Evolutionary conservation across 108 stramenopile genomes (phyloP), one percentile per base, ranked within the genome.

Genomic region (Aurantiochytrium sp.): DNA sequence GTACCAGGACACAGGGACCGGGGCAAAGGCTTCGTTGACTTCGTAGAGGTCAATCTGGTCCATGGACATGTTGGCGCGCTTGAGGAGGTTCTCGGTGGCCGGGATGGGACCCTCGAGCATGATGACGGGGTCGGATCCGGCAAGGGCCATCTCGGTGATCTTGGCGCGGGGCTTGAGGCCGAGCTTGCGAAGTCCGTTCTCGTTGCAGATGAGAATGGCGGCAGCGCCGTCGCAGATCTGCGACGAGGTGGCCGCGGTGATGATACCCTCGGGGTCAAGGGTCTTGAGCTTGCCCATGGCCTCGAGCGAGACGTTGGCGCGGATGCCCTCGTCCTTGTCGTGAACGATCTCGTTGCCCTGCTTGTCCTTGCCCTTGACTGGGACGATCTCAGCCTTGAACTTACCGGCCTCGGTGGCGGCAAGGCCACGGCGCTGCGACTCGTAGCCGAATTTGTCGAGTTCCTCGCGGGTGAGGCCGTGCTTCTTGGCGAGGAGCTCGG

Each of bases 21-120:
- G 96, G 29, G 99, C 97, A 93, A 98, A 99, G 23, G 99, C 99
- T 93, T 99, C 99, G 90, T 99, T 99, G 93, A 99, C 96, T 95
- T 99, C 99, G 5, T 97, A 60, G 29, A 98, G 93, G 91, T 99
- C 98, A 49, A 98, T 97, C 92, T 98, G 96, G 21, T 92, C 90
- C 51, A 98, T 58, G 5, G 94, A 93, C 87, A 98, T 87, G 42
- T 95, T 95, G n/a, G 97, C 96, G 29, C 91, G 93, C 47, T 88
- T 55, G 87, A 99, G 89, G 16, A 96, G 97, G 60, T 94, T 91
- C 59, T 92, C 95, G 88, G 98, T 97, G 59, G 99, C 99, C 5
- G 94, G 94, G 21, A 97, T 97, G 8, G 98, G 98, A 1, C 98
- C 98, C 88, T 98, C 97, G 0, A 97, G 97, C 98, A 98, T 98